Base-by-base conservation (phyloP, 768 basidiomycete genomes). In the Nidularia sp. region DNA sequence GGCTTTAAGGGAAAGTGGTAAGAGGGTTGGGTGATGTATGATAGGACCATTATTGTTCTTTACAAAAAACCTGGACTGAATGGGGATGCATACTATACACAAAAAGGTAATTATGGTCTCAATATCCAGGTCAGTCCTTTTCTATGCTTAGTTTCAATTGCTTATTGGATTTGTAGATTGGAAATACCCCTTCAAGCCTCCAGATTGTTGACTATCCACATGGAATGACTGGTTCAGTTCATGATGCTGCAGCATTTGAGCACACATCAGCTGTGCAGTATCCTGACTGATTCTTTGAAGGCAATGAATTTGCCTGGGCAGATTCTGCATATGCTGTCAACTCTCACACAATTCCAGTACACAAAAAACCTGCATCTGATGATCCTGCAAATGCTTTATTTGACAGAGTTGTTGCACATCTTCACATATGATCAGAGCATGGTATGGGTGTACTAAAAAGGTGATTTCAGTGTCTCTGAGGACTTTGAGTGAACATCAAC, bases 31-130 rank as follows among this genome's bases (percentile, higher is more conserved):
- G 32, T 65, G 1, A 67, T 63, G 57, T 64, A 65, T 50, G 65
- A 69, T 59, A 66, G 66, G 5, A 68, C 64, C 1, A 61, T 62
- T 50, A 56, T 67, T 3, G 54, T 55, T 9, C 59, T 66, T 5
- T 59, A 57, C 50, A 36, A 53, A 12, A 66, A 62, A 41, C 63
- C 63, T 13, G 59, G 55, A 2, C 34, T 56, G 13, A 57, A 70
- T 55, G 67, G 68, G 6, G 63, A 68, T 53, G 62, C 58, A 13
- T 71, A 70, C 48, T 69, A 55, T 46, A 64, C 65, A 3, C 47
- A 65, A 3, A 70, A 70, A 51, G 51, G 47, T 4, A 69, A 66
- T 47, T 70, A 71, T 60, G 70, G 65, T 2, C 53, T 69, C 5
- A 71, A 71, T 58, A 45, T 64, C 6, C 69, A 70, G 60, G 66